Base-by-base conservation (phyloP, 1,284 basidiomycete genomes). In the Malassezia sp. region DNA sequence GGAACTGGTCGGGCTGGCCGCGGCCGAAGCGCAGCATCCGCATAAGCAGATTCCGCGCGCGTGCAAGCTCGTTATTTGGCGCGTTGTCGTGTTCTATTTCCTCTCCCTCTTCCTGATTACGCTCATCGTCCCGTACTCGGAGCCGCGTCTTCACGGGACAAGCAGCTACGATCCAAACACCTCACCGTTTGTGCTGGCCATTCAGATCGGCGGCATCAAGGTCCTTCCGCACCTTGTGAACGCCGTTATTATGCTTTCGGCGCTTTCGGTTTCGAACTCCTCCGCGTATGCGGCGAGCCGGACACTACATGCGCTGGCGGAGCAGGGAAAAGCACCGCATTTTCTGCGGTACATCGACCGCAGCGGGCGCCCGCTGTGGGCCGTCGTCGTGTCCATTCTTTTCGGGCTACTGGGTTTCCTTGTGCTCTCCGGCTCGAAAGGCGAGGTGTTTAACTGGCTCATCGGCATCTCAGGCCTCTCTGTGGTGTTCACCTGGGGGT, bases 1-100 rank as follows among this genome's bases (percentile, higher is more conserved):
- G 9, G 87, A 90, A 68, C 82, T 88, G 50, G 83, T 89, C 26
- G 85, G 84, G 28, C 80, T 88, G 68, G 76, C 85, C 45, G 85
- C 84, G 22, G 72, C 79, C 21, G 84, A 86, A 59, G 69, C 72
- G 2, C 60, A 59, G 34, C 71, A 72, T 57, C 74, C 74, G 5
- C 58, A 69, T 7, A 56, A 54, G 33, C 64, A 67, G 31, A 57
- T 67, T 15, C 60, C 62, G 17, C 54, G 54, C 28, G 63, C 60
- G 5, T 54, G 62, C n/a, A 45, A 52, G 17, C 34, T 55, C 9
- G 59, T 66, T 7, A 52, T 60, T 5, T 56, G 54, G 43, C 61
- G 67, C 54, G 79, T 82, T 59, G 38, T 61, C 14, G 48, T 71
- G 23, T 59, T 67, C 38, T 71, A 71, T 46, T 47, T 68, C 31